These are phyloP conservation scores for Fomes fomentarius DNA, from an alignment of 1,284 basidiomycete species.

Conservation along the genomic window DNA sequence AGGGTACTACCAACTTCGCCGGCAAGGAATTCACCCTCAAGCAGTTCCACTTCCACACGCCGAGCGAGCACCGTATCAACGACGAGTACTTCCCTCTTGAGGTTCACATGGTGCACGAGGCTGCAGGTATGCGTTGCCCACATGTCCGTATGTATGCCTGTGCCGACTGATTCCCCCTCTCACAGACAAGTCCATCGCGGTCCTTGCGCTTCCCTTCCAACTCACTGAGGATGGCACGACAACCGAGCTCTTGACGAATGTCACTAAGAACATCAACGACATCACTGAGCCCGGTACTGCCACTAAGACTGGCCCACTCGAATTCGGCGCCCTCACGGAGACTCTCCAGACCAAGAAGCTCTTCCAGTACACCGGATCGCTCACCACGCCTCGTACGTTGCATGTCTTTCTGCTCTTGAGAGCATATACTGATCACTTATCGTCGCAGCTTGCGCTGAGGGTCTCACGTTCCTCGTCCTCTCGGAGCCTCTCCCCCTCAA, in stretches of 20 bases:
- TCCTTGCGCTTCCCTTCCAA: slow-evolving; percentile 1
- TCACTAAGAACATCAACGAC: slow-evolving; percentile 1
- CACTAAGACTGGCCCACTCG: slow-evolving; percentile 2
- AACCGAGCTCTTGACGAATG: background rate
- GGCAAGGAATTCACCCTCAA: slow-evolving; percentile 1
- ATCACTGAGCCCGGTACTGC: slow-evolving; percentile 1
- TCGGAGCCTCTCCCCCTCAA: slow-evolving; percentile 1
- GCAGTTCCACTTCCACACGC: slow-evolving; percentile 5
- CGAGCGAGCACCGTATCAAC: slow-evolving; percentile 4
- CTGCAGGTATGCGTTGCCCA: background rate
- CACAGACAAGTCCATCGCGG: background rate
- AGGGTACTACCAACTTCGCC: background rate
- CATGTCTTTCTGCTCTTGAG: background rate
- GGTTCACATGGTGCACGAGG: slow-evolving; percentile 2
- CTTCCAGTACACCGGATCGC: slow-evolving; percentile 3
- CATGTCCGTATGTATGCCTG: no score
- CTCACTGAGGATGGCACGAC: slow-evolving; percentile 1
- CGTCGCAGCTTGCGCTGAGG: background rate
- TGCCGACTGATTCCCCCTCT: background rate
- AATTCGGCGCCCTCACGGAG: background rate
- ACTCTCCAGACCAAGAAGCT: slow-evolving; percentile 3
- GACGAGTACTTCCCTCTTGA: slow-evolving; percentile 3
- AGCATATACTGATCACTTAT: background rate
- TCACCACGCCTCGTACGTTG: background rate
- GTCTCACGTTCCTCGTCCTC: slow-evolving; percentile 1